Percentiles rank a stretch among this genome's conserved stretches.
phyloP scores from a whole-genome alignment of 805 yeast genomes.

The Priceomyces medius region DNA sequence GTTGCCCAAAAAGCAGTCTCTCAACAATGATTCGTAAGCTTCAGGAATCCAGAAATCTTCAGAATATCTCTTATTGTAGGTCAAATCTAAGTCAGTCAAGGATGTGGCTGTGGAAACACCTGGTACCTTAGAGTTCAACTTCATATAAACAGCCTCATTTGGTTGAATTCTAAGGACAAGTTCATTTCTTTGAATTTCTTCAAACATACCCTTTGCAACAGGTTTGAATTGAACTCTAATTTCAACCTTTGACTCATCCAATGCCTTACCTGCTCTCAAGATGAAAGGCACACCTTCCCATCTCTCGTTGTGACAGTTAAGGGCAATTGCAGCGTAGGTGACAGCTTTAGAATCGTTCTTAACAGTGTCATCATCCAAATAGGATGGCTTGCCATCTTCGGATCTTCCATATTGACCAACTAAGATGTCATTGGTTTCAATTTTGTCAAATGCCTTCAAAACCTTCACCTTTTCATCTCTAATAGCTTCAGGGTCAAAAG shows the following conservation, averaged over 20 bases:
- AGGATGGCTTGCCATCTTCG: constrained; percentile 90
- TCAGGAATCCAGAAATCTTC: constrained; percentile 93
- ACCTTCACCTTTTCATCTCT: constrained; percentile 97
- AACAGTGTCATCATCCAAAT: constrained; percentile 90
- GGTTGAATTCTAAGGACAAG: constrained; percentile 94
- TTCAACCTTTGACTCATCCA: constrained; percentile 92
- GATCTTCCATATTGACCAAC: constrained; percentile 87
- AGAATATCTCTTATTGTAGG: constrained; percentile 74
- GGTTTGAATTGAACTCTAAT: constrained; percentile 89
- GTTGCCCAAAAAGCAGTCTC: constrained; percentile 87
- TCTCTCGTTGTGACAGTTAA: constrained; percentile 84
- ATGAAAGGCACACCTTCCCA: constrained; percentile 99
- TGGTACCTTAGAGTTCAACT: constrained; percentile 90
- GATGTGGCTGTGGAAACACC: constrained; percentile 83
- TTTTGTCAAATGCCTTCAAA: constrained; percentile 72
- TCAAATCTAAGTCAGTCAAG: constrained; percentile 85
- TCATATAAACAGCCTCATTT: constrained; percentile 87
- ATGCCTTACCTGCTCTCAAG: constrained; percentile 96
- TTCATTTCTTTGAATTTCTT: constrained; percentile 83
- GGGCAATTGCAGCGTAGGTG: constrained; percentile 83
- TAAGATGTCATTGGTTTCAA: constrained; percentile 64
- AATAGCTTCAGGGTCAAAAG: constrained; percentile 88
- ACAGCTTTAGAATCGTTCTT: constrained; percentile 78
- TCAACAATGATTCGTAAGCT: constrained; percentile 93
- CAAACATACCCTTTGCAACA: constrained; percentile 79